Base-by-base conservation (phyloP, 2,329 filamentous ascomycete genomes). In the Fusarium continuum region DNA sequence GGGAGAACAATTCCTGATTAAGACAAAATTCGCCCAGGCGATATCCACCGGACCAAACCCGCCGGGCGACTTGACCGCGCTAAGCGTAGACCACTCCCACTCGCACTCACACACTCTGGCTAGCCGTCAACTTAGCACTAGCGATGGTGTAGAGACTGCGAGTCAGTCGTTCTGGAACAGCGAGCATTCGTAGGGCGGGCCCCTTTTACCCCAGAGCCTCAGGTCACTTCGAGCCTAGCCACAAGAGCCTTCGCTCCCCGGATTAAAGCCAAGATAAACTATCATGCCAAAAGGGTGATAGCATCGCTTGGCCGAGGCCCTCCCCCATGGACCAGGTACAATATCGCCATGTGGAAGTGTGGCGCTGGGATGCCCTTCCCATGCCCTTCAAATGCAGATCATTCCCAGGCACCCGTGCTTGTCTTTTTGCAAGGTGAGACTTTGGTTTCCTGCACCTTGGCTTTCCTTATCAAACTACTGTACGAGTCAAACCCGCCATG, bases 321-420 rank as follows among this genome's bases (percentile, higher is more conserved):
- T 58, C 23, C 22, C 14, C 4, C 9, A n/a, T 16, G 28, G 8
- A 14, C 13, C 28, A 13, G 14, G 28, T 3, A 7, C 28, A 11
- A 29, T 7, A 17, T 11, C 8, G 16, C 43, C 20, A 57, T 23
- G 36, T 49, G 54, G n/a, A 32, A 41, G 26, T 14, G 19, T n/a
- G 26, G 34, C 29, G 20, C 19, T 48, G 17, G 35, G 35, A 32
- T 5, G 32, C n/a, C 20, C 0, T 23, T 36, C 19, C 51, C 52
- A 34, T 57, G 40, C 17, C 23, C 40, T 65, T 55, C 61, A 64
- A 64, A 64, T 61, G 61, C 49, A 64, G 56, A 64, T 65, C 48
- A 61, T 49, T 41, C 61, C 61, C 61, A 23, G 26, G 19, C 41
- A 35, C 22, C 8, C 23, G 17, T 20, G 22, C 22, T 19, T n/a